These are phyloP conservation scores for Bruguiera hainesii DNA, from an alignment of 441 rosid species.

Conservation along the genomic window DNA sequence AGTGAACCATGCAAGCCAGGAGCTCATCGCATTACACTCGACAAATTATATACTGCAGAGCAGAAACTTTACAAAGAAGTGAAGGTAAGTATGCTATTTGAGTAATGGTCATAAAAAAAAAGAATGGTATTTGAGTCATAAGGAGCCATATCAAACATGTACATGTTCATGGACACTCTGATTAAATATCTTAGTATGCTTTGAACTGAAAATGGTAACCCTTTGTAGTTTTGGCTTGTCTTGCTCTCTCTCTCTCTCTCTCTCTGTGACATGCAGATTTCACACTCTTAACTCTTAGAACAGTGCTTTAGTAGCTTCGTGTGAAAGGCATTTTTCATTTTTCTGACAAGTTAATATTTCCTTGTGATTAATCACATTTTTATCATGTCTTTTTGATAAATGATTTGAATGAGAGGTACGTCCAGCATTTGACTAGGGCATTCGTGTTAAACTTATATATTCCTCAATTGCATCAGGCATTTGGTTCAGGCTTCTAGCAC, in stretches of 20 bases:
- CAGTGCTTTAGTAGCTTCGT: too few relatives aligned
- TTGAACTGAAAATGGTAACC: not conserved
- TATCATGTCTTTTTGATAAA: too few relatives aligned
- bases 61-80: slow-evolving; percentile 77
- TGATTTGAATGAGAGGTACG: too few relatives aligned
- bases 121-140: not conserved
- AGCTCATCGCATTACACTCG: slow-evolving; percentile 80
- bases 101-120: slow-evolving; percentile 1
- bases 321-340: too few relatives aligned
- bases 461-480: too few relatives aligned
- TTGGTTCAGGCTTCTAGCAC: too few relatives aligned
- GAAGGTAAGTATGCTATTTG: slow-evolving; percentile 47
- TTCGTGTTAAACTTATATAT: too few relatives aligned
- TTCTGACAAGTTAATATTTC: too few relatives aligned
- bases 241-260: not conserved
- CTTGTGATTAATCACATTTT: too few relatives aligned
- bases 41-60: slow-evolving; percentile 70
- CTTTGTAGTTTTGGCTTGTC: too few relatives aligned
- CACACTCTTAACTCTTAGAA: too few relatives aligned
- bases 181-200: not conserved
- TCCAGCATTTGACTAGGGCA: too few relatives aligned
- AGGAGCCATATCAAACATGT: not conserved
- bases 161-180: slow-evolving; percentile 1
- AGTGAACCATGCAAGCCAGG: slow-evolving; percentile 80
- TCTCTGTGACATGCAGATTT: not conserved